Evolutionary conservation across 2,329 filamentous ascomycete species (phyloP).

Genomic region (Laburnicola sp.): DNA sequence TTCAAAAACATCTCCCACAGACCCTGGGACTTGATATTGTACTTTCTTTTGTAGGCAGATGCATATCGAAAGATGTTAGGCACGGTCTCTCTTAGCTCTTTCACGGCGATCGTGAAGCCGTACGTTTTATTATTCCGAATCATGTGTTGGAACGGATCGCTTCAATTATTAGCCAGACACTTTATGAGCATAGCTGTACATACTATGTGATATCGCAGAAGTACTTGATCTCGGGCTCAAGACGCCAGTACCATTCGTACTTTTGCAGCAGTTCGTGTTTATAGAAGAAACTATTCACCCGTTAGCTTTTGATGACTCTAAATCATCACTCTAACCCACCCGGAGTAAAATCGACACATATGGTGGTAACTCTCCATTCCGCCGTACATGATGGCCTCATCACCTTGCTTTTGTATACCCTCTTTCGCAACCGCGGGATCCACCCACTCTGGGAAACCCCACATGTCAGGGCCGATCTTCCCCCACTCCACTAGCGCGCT

Average conservation of each 20-base stretch:
- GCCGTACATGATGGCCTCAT: constrained; percentile 98
- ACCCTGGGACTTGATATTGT: constrained; percentile 87
- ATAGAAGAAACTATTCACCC: constrained; percentile 76
- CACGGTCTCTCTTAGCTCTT: constrained; percentile 95
- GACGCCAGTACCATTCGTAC: constrained; percentile 99
- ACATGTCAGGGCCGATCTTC: constrained; percentile 86
- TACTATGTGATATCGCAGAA: constrained; percentile 99
- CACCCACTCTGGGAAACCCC: constrained; percentile 97
- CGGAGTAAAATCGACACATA: constrained; percentile 99
- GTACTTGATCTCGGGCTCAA: constrained; percentile 99
- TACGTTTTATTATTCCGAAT: constrained; percentile 94
- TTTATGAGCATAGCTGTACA: constrained; percentile 31
- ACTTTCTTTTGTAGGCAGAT: constrained; percentile 92
- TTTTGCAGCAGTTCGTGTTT: constrained; percentile 93
- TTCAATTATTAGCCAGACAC: constrained; percentile 47
- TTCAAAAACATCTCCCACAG: constrained; percentile 99
- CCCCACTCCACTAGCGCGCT: constrained; percentile 87
- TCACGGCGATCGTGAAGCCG: constrained; percentile 97
- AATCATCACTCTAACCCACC: constrained; percentile 58
- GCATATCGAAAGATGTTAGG: constrained; percentile 99
- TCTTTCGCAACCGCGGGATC: constrained; percentile 92
- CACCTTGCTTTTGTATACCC: constrained; percentile 94
- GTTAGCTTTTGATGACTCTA: constrained; percentile 16
- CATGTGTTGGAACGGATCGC: constrained; percentile 96
- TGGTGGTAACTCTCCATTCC: constrained; percentile 98